Percentiles rank a stretch among this genome's conserved stretches.
phyloP scores from a whole-genome alignment of 1,284 basidiomycete species.

The Irpex sp. region DNA sequence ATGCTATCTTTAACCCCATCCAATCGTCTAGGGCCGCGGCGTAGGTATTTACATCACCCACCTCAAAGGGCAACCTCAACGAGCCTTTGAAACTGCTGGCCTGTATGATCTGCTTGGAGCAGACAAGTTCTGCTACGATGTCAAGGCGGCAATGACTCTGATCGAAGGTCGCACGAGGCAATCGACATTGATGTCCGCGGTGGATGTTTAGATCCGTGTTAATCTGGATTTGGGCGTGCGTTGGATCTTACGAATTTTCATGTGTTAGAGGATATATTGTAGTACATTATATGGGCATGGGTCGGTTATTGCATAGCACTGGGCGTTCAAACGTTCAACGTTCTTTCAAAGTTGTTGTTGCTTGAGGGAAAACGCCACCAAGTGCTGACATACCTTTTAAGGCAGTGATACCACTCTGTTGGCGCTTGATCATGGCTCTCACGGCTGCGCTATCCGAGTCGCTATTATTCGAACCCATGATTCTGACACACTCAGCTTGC shows the following conservation, averaged over 20 bases:
- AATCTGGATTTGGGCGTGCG: background rate
- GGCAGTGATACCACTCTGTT: no score
- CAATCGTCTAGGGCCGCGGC: slow-evolving; percentile 49
- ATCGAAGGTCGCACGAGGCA: slow-evolving; percentile 16
- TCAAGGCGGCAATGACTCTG: slow-evolving; percentile 59
- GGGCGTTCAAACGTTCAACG: background rate
- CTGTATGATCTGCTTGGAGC: slow-evolving; percentile 62
- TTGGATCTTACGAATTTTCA: background rate
- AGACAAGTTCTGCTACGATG: slow-evolving; percentile 69
- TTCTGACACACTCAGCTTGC: no score
- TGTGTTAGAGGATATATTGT: background rate
- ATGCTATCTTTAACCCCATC: slow-evolving; percentile 1
- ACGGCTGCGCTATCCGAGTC: no score
- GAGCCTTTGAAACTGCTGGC: slow-evolving; percentile 66
- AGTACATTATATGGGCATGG: no score
- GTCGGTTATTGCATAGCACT: no score
- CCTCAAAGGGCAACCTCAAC: slow-evolving; percentile 52
- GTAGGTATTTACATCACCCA: slow-evolving; percentile 81
- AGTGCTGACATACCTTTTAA: background rate
- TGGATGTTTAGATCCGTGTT: background rate
- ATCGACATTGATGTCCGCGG: background rate
- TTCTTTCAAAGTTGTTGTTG: background rate
- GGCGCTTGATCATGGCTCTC: no score
- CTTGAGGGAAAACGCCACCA: background rate
- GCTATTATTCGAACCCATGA: no score